Conservation (phyloP, 2,329 filamentous ascomycete genomes). For the Coleophoma cylindrospora region DNA sequence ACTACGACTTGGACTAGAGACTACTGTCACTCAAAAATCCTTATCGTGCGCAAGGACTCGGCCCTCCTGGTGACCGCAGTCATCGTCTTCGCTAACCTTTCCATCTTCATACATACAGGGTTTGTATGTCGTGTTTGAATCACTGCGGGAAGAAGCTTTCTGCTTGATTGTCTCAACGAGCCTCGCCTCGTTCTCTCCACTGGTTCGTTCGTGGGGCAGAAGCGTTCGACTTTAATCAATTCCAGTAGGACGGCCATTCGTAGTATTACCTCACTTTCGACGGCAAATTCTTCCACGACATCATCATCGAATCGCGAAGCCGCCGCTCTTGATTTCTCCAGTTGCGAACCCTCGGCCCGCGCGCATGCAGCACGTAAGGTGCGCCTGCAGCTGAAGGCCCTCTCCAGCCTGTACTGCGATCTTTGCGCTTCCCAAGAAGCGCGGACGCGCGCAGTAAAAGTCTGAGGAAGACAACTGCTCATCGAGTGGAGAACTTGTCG, state of each 20-base stretch:
- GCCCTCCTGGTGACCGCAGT: slow-evolving; percentile 1
- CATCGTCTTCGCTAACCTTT: slow-evolving; percentile 1
- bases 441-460: slow-evolving; percentile 14
- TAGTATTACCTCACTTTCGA: neutral
- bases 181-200: neutral
- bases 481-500: slow-evolving; percentile 4
- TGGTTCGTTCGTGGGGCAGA: slow-evolving; percentile 2
- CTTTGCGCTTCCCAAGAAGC: slow-evolving; percentile 12
- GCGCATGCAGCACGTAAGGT: slow-evolving; percentile 8
- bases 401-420: slow-evolving; percentile 2
- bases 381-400: slow-evolving; percentile 13
- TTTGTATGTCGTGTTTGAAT: slow-evolving; percentile 1
- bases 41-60: neutral
- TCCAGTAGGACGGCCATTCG: neutral
- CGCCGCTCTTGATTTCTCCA: neutral
- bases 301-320: slow-evolving; percentile 1
- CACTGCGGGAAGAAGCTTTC: neutral
- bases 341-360: slow-evolving; percentile 1
- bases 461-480: no score
- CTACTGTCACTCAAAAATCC: neutral
- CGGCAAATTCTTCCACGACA: neutral
- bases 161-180: slow-evolving; percentile 1
- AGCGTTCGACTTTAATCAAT: neutral
- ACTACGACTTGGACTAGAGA: no score
- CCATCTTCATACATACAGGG: slow-evolving; percentile 1